Evolutionary conservation across 2,329 filamentous ascomycete genomes (phyloP), one percentile per base, ranked within the genome.

Genomic region (Aspergillus awamori): DNA sequence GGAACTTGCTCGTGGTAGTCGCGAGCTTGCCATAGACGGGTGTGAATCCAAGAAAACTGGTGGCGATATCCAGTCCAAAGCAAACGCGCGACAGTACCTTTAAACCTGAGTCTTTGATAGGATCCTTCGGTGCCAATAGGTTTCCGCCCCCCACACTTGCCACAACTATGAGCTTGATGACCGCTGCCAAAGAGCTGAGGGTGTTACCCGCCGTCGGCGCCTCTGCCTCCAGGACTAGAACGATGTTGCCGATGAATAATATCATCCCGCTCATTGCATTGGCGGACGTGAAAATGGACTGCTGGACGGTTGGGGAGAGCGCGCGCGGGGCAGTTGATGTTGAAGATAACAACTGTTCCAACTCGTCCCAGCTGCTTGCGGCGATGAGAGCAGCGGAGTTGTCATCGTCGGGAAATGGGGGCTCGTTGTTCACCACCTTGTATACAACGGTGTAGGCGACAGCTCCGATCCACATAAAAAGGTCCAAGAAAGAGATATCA

Each of bases 401-500:
- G 15, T 20, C 20, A 28, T 52, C 22, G 10, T 53, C 47, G 1
- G 54, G 55, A 13, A 63, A 63, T 1, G 52, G 58, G 8, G 59
- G 49, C 10, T 48, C n/a, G n/a, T 36, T 26, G 8, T 39, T 13
- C 4, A 26, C 17, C 5, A 63, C 28, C 39, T 63, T 63, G 36
- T 61, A 61, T 1, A 58, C 22, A 2, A 63, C 49, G 0, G 61
- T 63, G 7, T 22, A 55, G 17, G 33, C 54, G 1, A 56, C 54
- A 11, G 58, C 38, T 4, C 24, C 53, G 10, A 63, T 57, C 58
- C 56, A 63, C 11, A 38, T 48, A 2, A 63, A 53, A 1, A 61
- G 6, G n/a, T 61, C 62, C 0, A 63, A 47, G 11, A 63, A 59
- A 1, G 51, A 53, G 8, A 63, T 53, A 6, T 61, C 56, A 3